Conservation (phyloP, 805 yeast genomes). For the Saturnispora bothae region DNA sequence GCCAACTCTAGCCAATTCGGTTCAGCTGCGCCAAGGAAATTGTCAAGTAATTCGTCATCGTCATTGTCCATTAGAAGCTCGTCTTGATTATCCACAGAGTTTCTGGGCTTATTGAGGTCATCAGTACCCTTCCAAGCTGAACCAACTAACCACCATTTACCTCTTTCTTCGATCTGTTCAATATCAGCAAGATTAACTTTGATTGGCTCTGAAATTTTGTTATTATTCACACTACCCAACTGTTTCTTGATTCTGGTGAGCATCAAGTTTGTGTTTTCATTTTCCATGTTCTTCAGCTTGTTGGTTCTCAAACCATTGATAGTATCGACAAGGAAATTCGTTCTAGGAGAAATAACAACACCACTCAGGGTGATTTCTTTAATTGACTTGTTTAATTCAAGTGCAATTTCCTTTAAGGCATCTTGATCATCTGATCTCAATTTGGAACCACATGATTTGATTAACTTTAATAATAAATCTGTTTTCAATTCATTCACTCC, state of each 20-base stretch:
- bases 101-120: neutral
- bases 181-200: constrained; percentile 81
- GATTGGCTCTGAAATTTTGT: constrained; percentile 56
- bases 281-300: constrained; percentile 45
- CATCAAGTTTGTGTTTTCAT: constrained; percentile 43
- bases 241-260: constrained; percentile 52
- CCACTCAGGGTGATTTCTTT: constrained; percentile 27
- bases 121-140: constrained; percentile 83
- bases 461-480: constrained; percentile 61
- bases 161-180: constrained; percentile 60
- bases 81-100: constrained; percentile 3
- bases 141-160: constrained; percentile 99
- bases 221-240: constrained; percentile 40
- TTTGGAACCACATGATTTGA: constrained; percentile 71
- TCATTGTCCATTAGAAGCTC: constrained; percentile 1
- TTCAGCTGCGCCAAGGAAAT: constrained; percentile 54
- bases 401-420: constrained; percentile 70
- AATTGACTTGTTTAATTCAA: constrained; percentile 41
- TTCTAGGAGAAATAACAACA: constrained; percentile 43
- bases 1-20: constrained; percentile 91
- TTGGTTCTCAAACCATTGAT: constrained; percentile 80
- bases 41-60: constrained; percentile 35
- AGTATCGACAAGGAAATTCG: constrained; percentile 76
- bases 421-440: constrained; percentile 85
- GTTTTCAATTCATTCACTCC: constrained; percentile 58